Percentiles rank a stretch among this genome's conserved stretches.
Evolutionary conservation across 257 asterid species (phyloP).

Genomic region (Marsdenia floribunda): DNA sequence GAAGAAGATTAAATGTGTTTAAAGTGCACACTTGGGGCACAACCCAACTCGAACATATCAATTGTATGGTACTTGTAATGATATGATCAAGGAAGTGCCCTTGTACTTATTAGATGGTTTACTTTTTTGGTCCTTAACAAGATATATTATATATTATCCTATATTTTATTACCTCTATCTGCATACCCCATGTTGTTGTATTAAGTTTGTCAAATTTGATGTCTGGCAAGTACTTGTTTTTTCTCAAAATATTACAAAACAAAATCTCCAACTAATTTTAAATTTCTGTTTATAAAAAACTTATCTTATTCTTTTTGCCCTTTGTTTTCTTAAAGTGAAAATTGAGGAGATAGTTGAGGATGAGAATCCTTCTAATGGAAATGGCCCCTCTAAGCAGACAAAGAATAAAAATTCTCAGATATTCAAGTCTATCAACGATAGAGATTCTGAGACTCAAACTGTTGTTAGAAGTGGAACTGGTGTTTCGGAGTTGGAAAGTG

Average conservation of each 20-base stretch:
- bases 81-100: background rate
- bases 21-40: background rate
- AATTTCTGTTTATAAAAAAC: background rate
- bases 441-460: constrained; percentile 39
- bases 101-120: background rate
- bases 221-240: background rate
- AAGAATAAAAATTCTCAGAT: constrained; percentile 52
- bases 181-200: too few relatives aligned
- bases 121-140: too few relatives aligned
- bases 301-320: background rate
- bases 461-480: constrained; percentile 38
- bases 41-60: background rate
- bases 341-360: constrained; percentile 87
- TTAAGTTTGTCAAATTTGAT: background rate
- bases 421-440: constrained; percentile 26
- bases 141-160: background rate
- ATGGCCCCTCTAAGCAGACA: constrained; percentile 32
- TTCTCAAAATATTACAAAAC: too few relatives aligned
- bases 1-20: background rate
- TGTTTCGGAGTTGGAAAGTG: constrained; percentile 55
- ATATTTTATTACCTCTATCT: background rate
- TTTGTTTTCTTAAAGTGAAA: constrained; percentile 44
- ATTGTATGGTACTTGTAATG: background rate
- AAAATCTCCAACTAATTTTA: too few relatives aligned
- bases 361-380: constrained; percentile 42